Conservation (phyloP, 164 flowering plant species). For the Magnolia kwangsiensis region DNA sequence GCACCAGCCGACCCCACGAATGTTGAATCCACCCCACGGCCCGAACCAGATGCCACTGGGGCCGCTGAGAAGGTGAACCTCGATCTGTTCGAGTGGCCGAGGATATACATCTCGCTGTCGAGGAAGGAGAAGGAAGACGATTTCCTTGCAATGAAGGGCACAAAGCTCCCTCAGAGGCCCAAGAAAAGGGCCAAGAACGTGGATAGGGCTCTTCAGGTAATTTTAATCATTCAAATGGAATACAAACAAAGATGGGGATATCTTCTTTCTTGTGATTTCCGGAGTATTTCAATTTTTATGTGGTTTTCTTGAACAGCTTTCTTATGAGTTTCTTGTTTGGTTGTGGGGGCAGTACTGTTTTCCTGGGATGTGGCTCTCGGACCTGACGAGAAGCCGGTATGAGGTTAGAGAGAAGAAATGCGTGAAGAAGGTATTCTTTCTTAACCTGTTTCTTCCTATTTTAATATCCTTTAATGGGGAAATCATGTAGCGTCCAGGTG, state of each 20-base stretch:
- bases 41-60: conserved; percentile 9
- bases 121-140: conserved; percentile 85
- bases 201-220: conserved; percentile 57
- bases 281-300: too few species aligned
- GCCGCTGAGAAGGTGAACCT: conserved; percentile 29
- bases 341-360: conserved; percentile 27
- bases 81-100: conserved; percentile 49
- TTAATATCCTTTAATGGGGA: not conserved
- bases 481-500: too few species aligned
- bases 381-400: conserved; percentile 64
- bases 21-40: conserved; percentile 2
- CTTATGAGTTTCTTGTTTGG: not conserved
- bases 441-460: not conserved
- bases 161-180: conserved; percentile 78
- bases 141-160: conserved; percentile 69
- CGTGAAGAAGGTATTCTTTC: conserved; percentile 60
- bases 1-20: conserved; percentile 10
- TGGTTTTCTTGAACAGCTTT: not conserved
- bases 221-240: not conserved
- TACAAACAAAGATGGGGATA: not conserved
- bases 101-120: conserved; percentile 47
- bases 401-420: conserved; percentile 86
- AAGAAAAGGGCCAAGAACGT: conserved; percentile 66
- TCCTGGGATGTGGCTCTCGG: conserved; percentile 78
- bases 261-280: too few species aligned